Percentiles rank a stretch among this genome's conserved stretches.
These are phyloP conservation scores for Glebionis coronaria DNA, from an alignment of 129 eudicot species.

Conservation along the genomic window DNA sequence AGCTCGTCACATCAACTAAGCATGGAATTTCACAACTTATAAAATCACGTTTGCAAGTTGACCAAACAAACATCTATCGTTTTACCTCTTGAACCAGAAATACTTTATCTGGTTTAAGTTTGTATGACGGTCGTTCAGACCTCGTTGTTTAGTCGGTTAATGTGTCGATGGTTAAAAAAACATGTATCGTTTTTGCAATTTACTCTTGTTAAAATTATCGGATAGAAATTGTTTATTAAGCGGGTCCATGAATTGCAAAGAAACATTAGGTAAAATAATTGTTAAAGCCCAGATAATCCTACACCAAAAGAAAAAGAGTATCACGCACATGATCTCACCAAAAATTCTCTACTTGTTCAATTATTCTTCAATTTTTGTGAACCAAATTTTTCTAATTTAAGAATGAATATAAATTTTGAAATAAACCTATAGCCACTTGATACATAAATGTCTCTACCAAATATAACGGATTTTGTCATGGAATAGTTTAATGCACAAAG, in stretches of 20 bases:
- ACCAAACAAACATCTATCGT: too few relatives aligned
- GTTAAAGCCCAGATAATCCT: too few relatives aligned
- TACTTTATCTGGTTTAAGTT: neutral
- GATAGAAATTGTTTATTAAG: too few relatives aligned
- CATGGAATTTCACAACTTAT: too few relatives aligned
- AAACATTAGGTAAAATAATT: conserved; percentile 10
- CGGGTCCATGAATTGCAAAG: too few relatives aligned
- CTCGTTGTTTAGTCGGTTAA: neutral
- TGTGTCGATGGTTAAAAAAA: too few relatives aligned
- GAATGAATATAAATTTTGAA: neutral
- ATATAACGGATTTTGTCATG: neutral
- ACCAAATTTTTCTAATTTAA: conserved; percentile 4
- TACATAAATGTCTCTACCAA: neutral
- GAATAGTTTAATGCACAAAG: neutral
- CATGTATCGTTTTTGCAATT: too few relatives aligned
- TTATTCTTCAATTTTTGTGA: neutral
- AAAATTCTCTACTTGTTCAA: neutral
- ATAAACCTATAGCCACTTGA: neutral
- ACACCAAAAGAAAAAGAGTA: too few relatives aligned
- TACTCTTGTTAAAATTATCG: too few relatives aligned
- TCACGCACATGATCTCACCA: conserved; percentile 24
- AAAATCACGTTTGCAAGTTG: too few relatives aligned
- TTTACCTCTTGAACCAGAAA: too few relatives aligned
- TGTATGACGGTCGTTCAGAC: neutral
- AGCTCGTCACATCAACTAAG: too few relatives aligned